A percentile compares a stretch with the other conserved stretches of the same genome.
Evolutionary conservation across 2,329 filamentous ascomycete genomes (phyloP).

Genomic region (Dichotomopilus funicola): DNA sequence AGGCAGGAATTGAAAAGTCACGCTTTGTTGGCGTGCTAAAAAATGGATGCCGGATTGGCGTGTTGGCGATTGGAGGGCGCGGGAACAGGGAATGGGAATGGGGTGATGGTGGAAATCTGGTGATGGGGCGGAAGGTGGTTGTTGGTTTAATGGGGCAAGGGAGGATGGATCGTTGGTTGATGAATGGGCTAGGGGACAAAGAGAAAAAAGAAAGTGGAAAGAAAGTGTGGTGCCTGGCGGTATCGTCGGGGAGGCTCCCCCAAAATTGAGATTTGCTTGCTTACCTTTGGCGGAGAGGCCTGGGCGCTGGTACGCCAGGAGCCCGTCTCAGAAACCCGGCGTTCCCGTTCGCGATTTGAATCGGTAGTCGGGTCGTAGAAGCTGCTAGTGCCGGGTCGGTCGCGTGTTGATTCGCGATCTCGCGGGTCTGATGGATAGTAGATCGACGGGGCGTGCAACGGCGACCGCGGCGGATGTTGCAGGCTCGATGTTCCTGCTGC

Average conservation of each 20-base stretch:
- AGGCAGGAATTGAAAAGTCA: constrained; percentile 11
- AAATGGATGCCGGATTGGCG: neutral
- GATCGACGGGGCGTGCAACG: constrained; percentile 37
- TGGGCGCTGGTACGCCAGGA: constrained; percentile 41
- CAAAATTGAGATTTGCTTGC: constrained; percentile 22
- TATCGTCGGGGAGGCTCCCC: constrained; percentile 14
- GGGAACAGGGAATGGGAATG: neutral
- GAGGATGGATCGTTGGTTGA: neutral
- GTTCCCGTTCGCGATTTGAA: constrained; percentile 42
- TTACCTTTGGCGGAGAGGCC: constrained; percentile 43
- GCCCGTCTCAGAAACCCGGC: constrained; percentile 38
- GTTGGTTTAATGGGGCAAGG: neutral
- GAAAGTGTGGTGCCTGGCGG: constrained; percentile 12
- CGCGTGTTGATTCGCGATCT: constrained; percentile 29
- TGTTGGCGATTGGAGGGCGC: neutral
- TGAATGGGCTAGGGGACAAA: constrained; percentile 12
- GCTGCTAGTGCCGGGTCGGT: constrained; percentile 37
- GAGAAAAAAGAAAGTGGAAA: constrained; percentile 17
- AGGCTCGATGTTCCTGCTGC: constrained; percentile 15
- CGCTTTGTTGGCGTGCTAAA: constrained; percentile 5
- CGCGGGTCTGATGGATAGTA: constrained; percentile 34
- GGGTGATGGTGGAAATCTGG: neutral
- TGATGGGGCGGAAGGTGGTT: constrained; percentile 3
- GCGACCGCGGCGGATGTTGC: constrained; percentile 33
- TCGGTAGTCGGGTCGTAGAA: constrained; percentile 51